Conservation (phyloP, 106 monocot species). For the Dendrobium officinale region DNA sequence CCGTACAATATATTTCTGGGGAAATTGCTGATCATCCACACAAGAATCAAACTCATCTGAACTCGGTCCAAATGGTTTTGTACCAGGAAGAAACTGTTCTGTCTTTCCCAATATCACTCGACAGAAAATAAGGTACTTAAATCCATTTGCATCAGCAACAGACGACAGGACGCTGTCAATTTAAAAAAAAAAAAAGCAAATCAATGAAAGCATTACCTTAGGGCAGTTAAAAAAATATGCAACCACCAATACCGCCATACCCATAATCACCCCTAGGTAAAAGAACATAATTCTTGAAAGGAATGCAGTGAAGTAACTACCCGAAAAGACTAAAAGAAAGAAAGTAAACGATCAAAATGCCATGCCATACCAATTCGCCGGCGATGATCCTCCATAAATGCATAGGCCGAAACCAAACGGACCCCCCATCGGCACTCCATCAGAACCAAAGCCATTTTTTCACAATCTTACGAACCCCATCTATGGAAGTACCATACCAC, state of each 20-base stretch:
- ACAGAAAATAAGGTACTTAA: conserved; percentile 45
- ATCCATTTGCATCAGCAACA: conserved; percentile 26
- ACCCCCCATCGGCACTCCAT: conserved; percentile 9
- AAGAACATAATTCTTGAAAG: too few species aligned
- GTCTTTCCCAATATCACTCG: conserved; percentile 50
- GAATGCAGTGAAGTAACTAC: too few species aligned
- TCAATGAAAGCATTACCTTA: background rate
- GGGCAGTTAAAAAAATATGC: too few species aligned
- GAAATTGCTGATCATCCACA: conserved; percentile 33
- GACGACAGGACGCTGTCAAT: conserved; percentile 40
- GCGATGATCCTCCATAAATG: conserved; percentile 26
- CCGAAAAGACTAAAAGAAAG: background rate
- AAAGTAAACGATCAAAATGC: background rate
- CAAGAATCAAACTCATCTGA: conserved; percentile 45
- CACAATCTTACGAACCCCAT: conserved; percentile 20
- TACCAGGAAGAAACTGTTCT: conserved; percentile 36
- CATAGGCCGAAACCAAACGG: conserved; percentile 21
- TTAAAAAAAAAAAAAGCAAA: background rate
- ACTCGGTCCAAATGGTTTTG: conserved; percentile 28
- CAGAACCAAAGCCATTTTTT: conserved; percentile 18
- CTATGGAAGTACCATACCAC: conserved; percentile 22
- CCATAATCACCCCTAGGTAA: too few species aligned
- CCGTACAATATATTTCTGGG: conserved; percentile 51
- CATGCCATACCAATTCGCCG: conserved; percentile 31
- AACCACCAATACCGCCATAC: too few species aligned